Percentiles rank a stretch among this genome's conserved stretches.
phyloP scores from a whole-genome alignment of 768 basidiomycete genomes.

The Trametes maxima region DNA sequence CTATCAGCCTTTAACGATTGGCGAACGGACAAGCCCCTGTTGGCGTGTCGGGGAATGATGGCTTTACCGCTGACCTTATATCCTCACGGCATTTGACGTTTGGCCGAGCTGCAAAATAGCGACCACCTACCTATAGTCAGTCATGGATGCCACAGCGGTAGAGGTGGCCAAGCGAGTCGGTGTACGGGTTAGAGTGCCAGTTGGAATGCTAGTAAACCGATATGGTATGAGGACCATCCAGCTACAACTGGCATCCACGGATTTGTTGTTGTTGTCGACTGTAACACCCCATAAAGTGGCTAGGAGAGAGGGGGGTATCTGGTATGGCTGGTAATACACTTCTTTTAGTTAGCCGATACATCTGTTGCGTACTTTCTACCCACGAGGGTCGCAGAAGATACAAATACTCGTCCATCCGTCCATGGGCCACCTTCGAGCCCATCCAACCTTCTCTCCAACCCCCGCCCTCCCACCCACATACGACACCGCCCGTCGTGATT shows the following conservation, averaged over 20 bases:
- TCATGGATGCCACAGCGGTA: no score
- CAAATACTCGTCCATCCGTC: neutral
- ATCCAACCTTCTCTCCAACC: neutral
- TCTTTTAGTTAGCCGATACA: constrained; percentile 18
- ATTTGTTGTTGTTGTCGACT: neutral
- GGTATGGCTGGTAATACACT: constrained; percentile 14
- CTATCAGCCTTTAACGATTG: no score
- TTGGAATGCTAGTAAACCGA: no score
- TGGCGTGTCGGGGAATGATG: no score
- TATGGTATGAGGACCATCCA: no score
- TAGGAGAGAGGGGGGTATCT: constrained; percentile 11
- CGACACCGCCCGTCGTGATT: neutral
- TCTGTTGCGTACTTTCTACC: constrained; percentile 11
- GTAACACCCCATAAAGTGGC: neutral
- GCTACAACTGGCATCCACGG: neutral
- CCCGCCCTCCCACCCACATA: neutral
- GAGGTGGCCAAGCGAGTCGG: no score
- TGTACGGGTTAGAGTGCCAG: no score
- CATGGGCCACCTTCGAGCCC: neutral
- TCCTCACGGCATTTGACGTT: no score
- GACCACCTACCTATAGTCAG: no score
- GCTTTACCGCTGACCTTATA: no score
- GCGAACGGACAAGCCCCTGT: no score
- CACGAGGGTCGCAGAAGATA: constrained; percentile 2
- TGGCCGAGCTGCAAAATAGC: no score